Evolutionary conservation across 83 land plant genomes (phyloP), one percentile per base, ranked within the genome.

Genomic region (Larix sibirica): DNA sequence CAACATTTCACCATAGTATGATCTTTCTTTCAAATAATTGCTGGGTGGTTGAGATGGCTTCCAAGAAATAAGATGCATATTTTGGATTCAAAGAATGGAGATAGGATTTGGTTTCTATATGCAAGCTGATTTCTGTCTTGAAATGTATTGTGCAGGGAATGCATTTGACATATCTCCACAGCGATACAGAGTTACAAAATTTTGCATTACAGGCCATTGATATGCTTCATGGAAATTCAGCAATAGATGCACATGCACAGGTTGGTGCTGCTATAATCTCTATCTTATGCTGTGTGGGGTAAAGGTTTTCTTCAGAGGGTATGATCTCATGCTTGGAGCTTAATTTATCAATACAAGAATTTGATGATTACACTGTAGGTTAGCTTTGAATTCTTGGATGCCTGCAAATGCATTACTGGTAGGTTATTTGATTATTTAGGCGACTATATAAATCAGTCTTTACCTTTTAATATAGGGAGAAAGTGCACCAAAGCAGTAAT

Each of bases 241-340:
- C 81, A 70, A 80, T 80, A 33, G 94, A 97, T 84, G 85, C 98
- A n/a, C 99, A 97, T 83, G 85, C 98, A 67, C 87, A 93, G 97
- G 99, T 97, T 83, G 54, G 24, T 20, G 24, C 56, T n/a, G 5
- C 54, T n/a, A 36, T 42, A 18, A 73, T 73, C 13, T 36, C 42
- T 42, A 16, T 40, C 38, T 68, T 36, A 42, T 50, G 26, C 12
- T 26, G 4, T 47, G 47, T 50, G 1, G 47, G 61, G 28, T 77
- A 56, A 47, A 47, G 61, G 4, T 77, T 18, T 50, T 26, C 56
- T 50, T 44, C 61, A 12, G n/a, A 17, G 6, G 21, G 38, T 36
- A 69, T 17, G 44, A 69, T n/a, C 44, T 69, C 20, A 20, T 36
- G n/a, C 38, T 8, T 69, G 44, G 33, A 7, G 17, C 18, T 36